These are phyloP conservation scores for Lachancea meyersii DNA, from an alignment of 805 yeast species.

Conservation along the genomic window DNA sequence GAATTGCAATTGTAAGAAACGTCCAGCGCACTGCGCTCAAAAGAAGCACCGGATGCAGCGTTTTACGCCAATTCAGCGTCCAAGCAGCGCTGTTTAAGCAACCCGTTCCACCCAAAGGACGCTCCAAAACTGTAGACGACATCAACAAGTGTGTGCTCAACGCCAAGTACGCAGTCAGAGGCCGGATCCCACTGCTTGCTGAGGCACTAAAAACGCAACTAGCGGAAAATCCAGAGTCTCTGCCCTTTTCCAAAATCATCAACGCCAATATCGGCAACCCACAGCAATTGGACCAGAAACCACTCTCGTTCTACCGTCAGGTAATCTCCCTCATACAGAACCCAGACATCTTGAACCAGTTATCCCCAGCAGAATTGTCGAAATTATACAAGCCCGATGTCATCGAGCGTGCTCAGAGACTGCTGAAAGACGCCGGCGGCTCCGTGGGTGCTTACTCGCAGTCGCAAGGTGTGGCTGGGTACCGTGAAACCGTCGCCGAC, in stretches of 20 bases:
- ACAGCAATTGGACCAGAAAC: constrained; percentile 91
- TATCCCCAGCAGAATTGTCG: constrained; percentile 6
- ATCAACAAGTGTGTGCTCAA: constrained; percentile 68
- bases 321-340: constrained; percentile 81
- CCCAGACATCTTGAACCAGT: constrained; percentile 53
- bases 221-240: constrained; percentile 46
- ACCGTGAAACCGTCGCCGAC: constrained; percentile 73
- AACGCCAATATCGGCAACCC: constrained; percentile 97
- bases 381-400: constrained; percentile 57
- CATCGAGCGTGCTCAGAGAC: constrained; percentile 55
- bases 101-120: background rate
- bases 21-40: background rate
- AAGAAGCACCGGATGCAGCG: background rate
- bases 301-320: constrained; percentile 92
- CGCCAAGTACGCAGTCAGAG: constrained; percentile 96
- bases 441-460: constrained; percentile 94
- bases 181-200: constrained; percentile 87
- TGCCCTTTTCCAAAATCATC: constrained; percentile 75
- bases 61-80: constrained; percentile 5
- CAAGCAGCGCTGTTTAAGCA: background rate
- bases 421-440: constrained; percentile 56
- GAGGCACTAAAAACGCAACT: constrained; percentile 68
- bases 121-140: constrained; percentile 35
- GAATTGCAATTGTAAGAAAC: background rate
- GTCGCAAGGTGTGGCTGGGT: constrained; percentile 76